Evolutionary conservation across 305 asterid genomes (phyloP), one percentile per base, ranked within the genome.

Genomic region (Solanum aculeatissimum): DNA sequence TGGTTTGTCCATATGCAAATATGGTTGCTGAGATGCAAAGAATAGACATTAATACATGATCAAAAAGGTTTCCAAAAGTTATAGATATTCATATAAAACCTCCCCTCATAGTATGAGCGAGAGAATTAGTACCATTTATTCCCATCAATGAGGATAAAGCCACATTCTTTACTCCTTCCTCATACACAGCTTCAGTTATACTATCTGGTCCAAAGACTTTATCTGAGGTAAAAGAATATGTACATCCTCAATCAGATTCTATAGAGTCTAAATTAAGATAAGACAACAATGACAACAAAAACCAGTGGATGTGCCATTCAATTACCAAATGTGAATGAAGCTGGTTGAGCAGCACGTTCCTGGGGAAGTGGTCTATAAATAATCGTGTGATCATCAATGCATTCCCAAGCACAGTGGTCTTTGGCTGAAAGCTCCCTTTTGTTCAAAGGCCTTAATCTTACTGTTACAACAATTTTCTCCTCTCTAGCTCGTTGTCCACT

Each of bases 61-160:
- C 13, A 32, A 82, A 9, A 21, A 14, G 32, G 38, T 60, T 78
- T 49, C 12, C n/a, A 54, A 78, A 53, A 78, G 68, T 10, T 53
- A 10, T 4, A 78, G n/a, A 29, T 29, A 21, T 54, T 53, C 19
- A 78, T 29, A 53, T 6, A 78, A 77, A 19, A 29, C 63, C 29
- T 51, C 25, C 19, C 11, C 19, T 78, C 43, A 29, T 32, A 54
- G 51, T 32, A 42, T 5, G 2, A 71, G 57, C 38, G 83, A 60
- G 77, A 82, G 66, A 88, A 58, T 84, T 89, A 35, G 40, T 35
- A 95, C 99, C 98, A 89, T 96, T 96, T 86, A 96, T 96, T 84
- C 99, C 99, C 98, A 93, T 95, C 80, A 96, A 93, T 88, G 99
- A 96, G 84, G 99, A 96, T 85, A 96, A 83, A 53, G 98, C 99